Evolutionary conservation across 345 rosid species (phyloP).

Genomic region (Ceriops decandra): DNA sequence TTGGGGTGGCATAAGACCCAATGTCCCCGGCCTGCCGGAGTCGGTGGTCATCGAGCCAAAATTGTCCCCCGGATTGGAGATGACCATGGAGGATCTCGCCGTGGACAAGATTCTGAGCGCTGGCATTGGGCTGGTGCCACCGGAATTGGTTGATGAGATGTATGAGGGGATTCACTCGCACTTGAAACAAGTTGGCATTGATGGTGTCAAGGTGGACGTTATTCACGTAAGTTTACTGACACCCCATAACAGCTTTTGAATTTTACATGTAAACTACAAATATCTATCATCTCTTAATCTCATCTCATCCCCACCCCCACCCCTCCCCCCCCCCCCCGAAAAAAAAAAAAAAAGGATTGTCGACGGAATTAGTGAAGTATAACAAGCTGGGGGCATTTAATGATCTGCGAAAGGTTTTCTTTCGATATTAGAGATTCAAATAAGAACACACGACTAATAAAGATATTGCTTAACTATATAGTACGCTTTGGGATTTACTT

Average conservation of each 20-base stretch:
- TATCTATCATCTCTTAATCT: too few species aligned
- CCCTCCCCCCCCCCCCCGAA: too few species aligned
- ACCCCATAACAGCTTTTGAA: neutral
- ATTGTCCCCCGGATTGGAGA: constrained; percentile 66
- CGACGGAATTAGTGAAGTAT: too few species aligned
- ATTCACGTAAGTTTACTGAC: constrained; percentile 63
- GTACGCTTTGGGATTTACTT: neutral
- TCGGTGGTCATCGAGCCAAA: constrained; percentile 42
- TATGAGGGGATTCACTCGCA: constrained; percentile 87
- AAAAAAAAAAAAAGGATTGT: too few species aligned
- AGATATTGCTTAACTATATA: too few species aligned
- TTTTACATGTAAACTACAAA: neutral
- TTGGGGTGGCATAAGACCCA: constrained; percentile 92
- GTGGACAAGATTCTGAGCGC: constrained; percentile 78
- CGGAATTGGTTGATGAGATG: constrained; percentile 61
- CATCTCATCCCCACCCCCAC: too few species aligned
- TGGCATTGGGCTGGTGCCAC: constrained; percentile 70
- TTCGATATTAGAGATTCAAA: too few species aligned
- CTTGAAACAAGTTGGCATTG: constrained; percentile 60
- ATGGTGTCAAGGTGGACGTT: constrained; percentile 98
- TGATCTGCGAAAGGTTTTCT: too few species aligned
- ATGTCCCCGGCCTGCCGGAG: constrained; percentile 59
- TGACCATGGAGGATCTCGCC: constrained; percentile 85
- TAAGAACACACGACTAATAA: too few species aligned
- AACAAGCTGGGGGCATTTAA: too few species aligned